Percentiles rank a stretch among this genome's conserved stretches.
phyloP scores from a whole-genome alignment of 805 yeast species.

The Metschnikowia amazonensis region DNA sequence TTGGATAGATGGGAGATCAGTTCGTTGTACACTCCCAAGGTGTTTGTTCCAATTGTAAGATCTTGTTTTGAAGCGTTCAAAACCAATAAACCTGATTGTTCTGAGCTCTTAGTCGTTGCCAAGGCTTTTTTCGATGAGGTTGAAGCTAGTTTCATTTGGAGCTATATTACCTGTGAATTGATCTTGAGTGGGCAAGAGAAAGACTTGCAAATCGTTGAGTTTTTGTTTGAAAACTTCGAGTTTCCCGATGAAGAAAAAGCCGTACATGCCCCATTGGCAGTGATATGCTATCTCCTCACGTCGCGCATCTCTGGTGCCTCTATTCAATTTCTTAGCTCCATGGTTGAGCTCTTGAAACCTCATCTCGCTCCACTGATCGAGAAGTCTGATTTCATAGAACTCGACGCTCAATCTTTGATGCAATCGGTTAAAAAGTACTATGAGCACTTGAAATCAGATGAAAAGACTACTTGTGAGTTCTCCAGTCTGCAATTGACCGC shows the following conservation, averaged over 20 bases:
- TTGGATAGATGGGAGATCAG: conserved; percentile 97
- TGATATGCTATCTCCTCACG: conserved; percentile 44
- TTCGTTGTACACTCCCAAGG: conserved; percentile 60
- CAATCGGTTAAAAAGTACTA: conserved; percentile 1
- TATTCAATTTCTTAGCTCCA: conserved; percentile 36
- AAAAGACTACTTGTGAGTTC: background rate
- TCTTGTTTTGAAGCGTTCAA: conserved; percentile 33
- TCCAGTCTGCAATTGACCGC: conserved; percentile 13
- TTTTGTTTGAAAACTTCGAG: conserved; percentile 61
- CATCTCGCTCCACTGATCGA: conserved; percentile 42
- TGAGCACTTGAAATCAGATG: background rate
- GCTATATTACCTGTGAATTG: conserved; percentile 46
- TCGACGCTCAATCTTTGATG: background rate
- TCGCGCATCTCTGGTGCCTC: conserved; percentile 23
- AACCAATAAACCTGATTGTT: background rate
- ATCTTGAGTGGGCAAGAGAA: conserved; percentile 27
- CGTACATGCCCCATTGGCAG: conserved; percentile 69
- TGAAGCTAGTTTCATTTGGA: conserved; percentile 79
- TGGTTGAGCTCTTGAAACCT: conserved; percentile 58
- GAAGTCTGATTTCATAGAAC: background rate
- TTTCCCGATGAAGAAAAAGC: conserved; percentile 87
- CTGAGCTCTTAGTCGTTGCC: conserved; percentile 54
- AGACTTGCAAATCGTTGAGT: conserved; percentile 49
- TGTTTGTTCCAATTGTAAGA: conserved; percentile 62
- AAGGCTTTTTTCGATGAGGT: conserved; percentile 78